Evolutionary conservation across 2,329 filamentous ascomycete species (phyloP).

Genomic region (Chaetothyriales sp.): DNA sequence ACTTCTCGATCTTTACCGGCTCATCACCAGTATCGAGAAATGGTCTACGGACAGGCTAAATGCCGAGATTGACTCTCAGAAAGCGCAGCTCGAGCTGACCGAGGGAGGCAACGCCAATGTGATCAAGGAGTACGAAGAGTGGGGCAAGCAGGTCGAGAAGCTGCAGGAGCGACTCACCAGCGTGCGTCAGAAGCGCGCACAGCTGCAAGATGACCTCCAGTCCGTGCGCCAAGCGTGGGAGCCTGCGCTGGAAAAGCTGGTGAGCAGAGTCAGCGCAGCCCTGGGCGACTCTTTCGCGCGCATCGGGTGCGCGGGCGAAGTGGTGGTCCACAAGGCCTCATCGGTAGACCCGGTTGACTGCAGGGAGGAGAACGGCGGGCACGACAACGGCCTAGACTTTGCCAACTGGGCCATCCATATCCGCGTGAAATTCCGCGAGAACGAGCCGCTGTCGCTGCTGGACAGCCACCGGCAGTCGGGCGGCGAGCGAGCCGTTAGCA

Average conservation of each 20-base stretch:
- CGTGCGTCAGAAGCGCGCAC: constrained; percentile 41
- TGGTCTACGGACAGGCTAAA: constrained; percentile 53
- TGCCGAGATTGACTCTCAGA: constrained; percentile 59
- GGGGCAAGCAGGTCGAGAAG: constrained; percentile 54
- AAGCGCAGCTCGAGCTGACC: constrained; percentile 64
- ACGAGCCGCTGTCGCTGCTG: constrained; percentile 70
- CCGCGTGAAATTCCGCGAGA: constrained; percentile 82
- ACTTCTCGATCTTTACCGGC: constrained; percentile 5
- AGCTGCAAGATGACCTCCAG: constrained; percentile 45
- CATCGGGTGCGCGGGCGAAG: constrained; percentile 87
- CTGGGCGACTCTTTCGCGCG: constrained; percentile 89
- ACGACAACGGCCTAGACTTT: constrained; percentile 58
- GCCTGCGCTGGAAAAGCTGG: constrained; percentile 62
- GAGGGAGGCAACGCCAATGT: constrained; percentile 52
- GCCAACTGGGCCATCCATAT: constrained; percentile 90
- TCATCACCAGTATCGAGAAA: constrained; percentile 26
- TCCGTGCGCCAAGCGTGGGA: constrained; percentile 66
- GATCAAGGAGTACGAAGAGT: constrained; percentile 60
- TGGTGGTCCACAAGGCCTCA: constrained; percentile 61
- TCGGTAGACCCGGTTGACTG: constrained; percentile 21
- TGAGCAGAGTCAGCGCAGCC: constrained; percentile 71
- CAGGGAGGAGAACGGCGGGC: constrained; percentile 16
- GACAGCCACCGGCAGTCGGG: constrained; percentile 90
- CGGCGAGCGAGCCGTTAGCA: constrained; percentile 89
- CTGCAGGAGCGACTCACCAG: constrained; percentile 27